These are phyloP conservation scores for Tuber aestivum DNA, from an alignment of 495 filamentous ascomycete species.

Conservation along the genomic window DNA sequence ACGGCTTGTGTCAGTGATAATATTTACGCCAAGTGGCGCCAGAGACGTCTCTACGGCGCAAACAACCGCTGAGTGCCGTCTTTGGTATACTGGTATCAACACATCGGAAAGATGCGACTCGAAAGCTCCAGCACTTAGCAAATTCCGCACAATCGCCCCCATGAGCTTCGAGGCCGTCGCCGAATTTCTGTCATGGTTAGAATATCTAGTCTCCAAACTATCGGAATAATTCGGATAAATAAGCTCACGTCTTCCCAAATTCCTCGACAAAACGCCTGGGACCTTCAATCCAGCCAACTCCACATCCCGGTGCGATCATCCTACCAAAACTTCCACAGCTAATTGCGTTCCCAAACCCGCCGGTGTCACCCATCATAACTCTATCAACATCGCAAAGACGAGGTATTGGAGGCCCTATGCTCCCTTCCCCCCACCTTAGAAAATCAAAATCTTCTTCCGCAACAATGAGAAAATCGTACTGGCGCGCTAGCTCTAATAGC, in stretches of 20 bases:
- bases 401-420: too few relatives aligned
- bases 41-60: conserved; percentile 54
- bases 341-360: conserved; percentile 65
- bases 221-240: not conserved
- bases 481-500: too few relatives aligned
- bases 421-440: too few relatives aligned
- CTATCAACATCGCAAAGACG: too few relatives aligned
- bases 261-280: conserved; percentile 62
- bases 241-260: conserved; percentile 57
- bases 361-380: conserved; percentile 50
- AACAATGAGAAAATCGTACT: too few relatives aligned
- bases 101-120: conserved; percentile 45
- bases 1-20: conserved; percentile 24
- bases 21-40: conserved; percentile 54
- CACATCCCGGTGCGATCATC: conserved; percentile 63
- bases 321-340: conserved; percentile 80
- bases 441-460: too few relatives aligned
- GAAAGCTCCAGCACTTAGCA: conserved; percentile 53
- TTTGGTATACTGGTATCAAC: conserved; percentile 53
- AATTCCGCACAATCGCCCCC: conserved; percentile 58
- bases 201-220: conserved; percentile 51
- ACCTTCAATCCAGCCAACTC: conserved; percentile 76
- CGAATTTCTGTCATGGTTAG: conserved; percentile 11
- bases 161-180: conserved; percentile 62
- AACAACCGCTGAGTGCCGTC: conserved; percentile 53